A percentile compares a stretch with the other conserved stretches of the same genome.
phyloP scores from a whole-genome alignment of 345 rosid genomes.

The Toxicodendron radicans region DNA sequence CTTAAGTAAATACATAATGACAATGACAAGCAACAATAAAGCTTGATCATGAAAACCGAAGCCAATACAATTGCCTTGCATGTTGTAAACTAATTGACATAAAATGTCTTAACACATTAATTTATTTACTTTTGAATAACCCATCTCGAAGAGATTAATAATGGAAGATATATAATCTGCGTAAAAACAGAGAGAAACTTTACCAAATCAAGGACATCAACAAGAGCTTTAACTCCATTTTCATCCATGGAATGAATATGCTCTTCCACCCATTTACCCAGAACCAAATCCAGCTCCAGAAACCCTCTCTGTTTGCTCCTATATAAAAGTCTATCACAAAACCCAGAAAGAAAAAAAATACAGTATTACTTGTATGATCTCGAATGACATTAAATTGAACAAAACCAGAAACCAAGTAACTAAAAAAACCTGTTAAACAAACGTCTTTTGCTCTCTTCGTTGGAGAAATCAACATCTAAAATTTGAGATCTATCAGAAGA shows the following conservation, averaged over 20 bases:
- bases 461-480: conserved; percentile 58
- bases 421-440: conserved; percentile 62
- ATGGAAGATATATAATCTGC: neutral
- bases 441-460: conserved; percentile 70
- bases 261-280: conserved; percentile 93
- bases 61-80: neutral
- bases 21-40: neutral
- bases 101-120: too few relatives aligned
- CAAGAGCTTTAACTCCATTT: conserved; percentile 63
- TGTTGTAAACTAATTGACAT: too few relatives aligned
- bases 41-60: neutral
- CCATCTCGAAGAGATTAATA: neutral
- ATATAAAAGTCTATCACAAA: conserved; percentile 59
- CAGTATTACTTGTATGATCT: neutral
- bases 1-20: neutral
- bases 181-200: conserved; percentile 5
- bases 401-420: neutral
- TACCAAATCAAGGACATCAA: conserved; percentile 86
- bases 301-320: conserved; percentile 96
- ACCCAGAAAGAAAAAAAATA: neutral
- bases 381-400: neutral
- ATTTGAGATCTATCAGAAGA: conserved; percentile 40
- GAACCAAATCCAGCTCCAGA: conserved; percentile 85
- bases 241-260: conserved; percentile 74
- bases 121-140: too few relatives aligned